phyloP scores from a whole-genome alignment of 1,284 basidiomycete species.

The Mycocalia duriaeana region DNA sequence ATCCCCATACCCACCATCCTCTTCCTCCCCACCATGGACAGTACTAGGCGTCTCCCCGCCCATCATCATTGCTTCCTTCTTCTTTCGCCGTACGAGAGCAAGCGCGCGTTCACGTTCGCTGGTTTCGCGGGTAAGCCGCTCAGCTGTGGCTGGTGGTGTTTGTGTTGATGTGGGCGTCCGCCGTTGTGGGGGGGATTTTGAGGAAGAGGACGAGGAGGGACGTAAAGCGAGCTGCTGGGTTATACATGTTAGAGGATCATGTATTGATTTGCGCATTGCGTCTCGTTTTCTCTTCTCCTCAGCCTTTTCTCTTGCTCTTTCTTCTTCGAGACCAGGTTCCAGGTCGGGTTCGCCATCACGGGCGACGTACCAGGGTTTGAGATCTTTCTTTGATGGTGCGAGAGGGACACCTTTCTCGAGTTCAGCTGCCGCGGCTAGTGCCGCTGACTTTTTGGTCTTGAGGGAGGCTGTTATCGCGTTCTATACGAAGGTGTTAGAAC shows the following conservation, averaged over 20 bases:
- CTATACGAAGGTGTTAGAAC: no score
- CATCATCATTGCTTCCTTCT: constrained; percentile 44
- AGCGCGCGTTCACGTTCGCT: constrained; percentile 69
- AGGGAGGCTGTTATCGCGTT: no score
- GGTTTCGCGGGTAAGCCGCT: constrained; percentile 62
- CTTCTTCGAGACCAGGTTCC: constrained; percentile 14
- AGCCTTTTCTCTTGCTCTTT: constrained; percentile 24
- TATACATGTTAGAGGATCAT: constrained; percentile 72
- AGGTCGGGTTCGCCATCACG: constrained; percentile 1
- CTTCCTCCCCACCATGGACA: constrained; percentile 46
- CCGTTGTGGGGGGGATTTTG: constrained; percentile 22
- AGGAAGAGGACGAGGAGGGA: constrained; percentile 21
- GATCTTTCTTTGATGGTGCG: constrained; percentile 67
- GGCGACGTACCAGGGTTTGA: constrained; percentile 73
- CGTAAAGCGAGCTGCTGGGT: constrained; percentile 55
- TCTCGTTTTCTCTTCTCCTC: constrained; percentile 47
- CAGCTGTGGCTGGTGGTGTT: constrained; percentile 34
- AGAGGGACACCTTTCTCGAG: constrained; percentile 67
- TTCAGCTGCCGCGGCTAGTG: constrained; percentile 31
- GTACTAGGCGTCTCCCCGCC: constrained; percentile 69
- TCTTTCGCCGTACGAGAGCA: constrained; percentile 60
- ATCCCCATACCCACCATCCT: constrained; percentile 55
- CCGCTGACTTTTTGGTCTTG: not conserved
- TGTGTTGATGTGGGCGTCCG: constrained; percentile 33
- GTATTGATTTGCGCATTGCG: constrained; percentile 50